Conservation (phyloP, 768 basidiomycete genomes). For the Lactifluus subvellereus region DNA sequence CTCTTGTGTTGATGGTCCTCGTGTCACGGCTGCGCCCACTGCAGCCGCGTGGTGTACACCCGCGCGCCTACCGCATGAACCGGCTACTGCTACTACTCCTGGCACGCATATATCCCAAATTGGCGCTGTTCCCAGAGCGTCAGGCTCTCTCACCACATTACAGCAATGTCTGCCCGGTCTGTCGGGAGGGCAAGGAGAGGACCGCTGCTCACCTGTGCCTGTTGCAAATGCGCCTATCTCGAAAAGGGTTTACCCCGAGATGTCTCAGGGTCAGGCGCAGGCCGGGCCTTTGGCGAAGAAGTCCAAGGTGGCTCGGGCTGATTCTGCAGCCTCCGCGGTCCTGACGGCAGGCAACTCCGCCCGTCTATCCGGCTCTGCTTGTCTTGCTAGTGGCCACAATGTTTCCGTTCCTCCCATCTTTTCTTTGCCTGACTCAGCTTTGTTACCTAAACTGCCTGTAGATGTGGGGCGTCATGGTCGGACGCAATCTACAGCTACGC, state of each 20-base stretch:
- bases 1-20: not conserved
- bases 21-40: too few relatives aligned
- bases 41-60: not conserved
- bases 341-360: not conserved
- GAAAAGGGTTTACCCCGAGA: not conserved
- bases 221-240: not conserved
- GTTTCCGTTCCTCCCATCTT: not conserved
- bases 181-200: not conserved
- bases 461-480: not conserved
- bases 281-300: not conserved
- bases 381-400: not conserved
- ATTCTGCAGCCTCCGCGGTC: not conserved
- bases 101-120: slow-evolving; percentile 4
- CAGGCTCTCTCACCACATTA: not conserved
- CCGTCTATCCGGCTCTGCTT: not conserved
- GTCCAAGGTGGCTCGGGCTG: not conserved
- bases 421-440: not conserved
- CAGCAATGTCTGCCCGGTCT: not conserved
- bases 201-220: not conserved
- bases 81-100: not conserved
- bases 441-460: not conserved
- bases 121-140: not conserved
- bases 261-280: not conserved
- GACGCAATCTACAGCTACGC: not conserved
- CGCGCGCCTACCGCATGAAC: not conserved